Percentiles rank a stretch among this genome's conserved stretches.
phyloP scores from a whole-genome alignment of 2,329 filamentous ascomycete genomes.

The Ascomycota sp. region DNA sequence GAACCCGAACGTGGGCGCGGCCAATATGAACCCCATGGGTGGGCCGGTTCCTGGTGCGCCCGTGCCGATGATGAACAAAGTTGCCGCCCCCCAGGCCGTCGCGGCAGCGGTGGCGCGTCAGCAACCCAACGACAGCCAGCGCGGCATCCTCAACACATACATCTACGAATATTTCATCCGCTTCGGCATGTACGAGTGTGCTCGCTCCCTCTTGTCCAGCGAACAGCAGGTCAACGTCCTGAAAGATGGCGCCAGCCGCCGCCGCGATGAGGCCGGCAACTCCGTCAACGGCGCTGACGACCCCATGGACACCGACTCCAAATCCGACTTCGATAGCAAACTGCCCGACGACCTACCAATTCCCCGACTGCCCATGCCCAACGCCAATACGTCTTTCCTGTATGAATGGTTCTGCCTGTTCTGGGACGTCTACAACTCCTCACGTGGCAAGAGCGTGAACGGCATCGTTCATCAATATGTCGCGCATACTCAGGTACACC shows the following conservation, averaged over 20 bases:
- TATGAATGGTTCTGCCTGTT: constrained; percentile 96
- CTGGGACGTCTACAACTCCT: constrained; percentile 84
- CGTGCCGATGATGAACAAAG: constrained; percentile 49
- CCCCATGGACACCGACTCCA: constrained; percentile 63
- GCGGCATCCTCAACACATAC: constrained; percentile 56
- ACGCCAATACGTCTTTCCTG: constrained; percentile 62
- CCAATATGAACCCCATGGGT: constrained; percentile 48
- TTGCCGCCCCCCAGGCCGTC: constrained; percentile 15
- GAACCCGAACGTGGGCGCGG: constrained; percentile 45
- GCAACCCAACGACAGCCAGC: constrained; percentile 24
- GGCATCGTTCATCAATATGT: constrained; percentile 55
- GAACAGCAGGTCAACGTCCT: constrained; percentile 45
- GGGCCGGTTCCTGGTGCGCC: constrained; percentile 40
- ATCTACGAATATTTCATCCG: constrained; percentile 86
- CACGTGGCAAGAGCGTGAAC: constrained; percentile 48
- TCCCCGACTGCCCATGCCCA: constrained; percentile 44
- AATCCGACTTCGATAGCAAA: constrained; percentile 56
- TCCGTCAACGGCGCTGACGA: constrained; percentile 51
- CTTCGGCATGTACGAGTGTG: constrained; percentile 66
- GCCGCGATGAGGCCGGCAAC: constrained; percentile 47
- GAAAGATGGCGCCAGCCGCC: constrained; percentile 49
- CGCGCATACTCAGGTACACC: constrained; percentile 58
- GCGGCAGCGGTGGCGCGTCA: constrained; percentile 14
- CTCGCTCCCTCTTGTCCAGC: constrained; percentile 48
- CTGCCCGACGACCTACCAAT: constrained; percentile 62